phyloP scores from a whole-genome alignment of 306 rosid species.

The Hippophae tibetana region DNA sequence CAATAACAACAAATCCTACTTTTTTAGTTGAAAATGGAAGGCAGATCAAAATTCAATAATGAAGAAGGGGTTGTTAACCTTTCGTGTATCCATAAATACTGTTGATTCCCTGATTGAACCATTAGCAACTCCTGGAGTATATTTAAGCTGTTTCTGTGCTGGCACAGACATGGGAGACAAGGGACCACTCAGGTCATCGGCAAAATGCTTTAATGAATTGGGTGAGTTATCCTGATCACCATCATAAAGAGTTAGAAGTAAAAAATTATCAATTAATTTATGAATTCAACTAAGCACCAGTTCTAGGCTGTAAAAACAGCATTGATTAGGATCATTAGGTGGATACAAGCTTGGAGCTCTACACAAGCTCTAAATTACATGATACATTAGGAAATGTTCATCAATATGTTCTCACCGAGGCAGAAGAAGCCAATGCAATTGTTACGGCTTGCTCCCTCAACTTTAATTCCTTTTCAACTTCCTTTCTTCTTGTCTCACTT shows the following conservation, averaged over 20 bases:
- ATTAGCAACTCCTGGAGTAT: conserved; percentile 81
- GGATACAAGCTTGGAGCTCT: too few species aligned
- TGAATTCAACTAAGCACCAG: too few species aligned
- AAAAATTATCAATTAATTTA: too few species aligned
- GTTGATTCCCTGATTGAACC: conserved; percentile 58
- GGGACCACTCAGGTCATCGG: conserved; percentile 60
- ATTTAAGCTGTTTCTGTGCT: conserved; percentile 77
- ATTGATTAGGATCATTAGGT: too few species aligned
- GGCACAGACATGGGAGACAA: conserved; percentile 71
- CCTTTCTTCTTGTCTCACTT: conserved; percentile 90
- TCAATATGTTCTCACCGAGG: conserved; percentile 46
- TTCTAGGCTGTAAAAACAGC: too few species aligned
- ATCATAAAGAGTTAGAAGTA: conserved; percentile 18
- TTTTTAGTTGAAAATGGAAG: conserved; percentile 20
- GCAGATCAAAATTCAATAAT: conserved; percentile 12
- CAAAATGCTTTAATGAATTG: conserved; percentile 48
- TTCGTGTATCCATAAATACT: conserved; percentile 63
- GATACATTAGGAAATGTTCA: background rate
- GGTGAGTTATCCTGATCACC: conserved; percentile 57
- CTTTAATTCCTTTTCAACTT: conserved; percentile 83
- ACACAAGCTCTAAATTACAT: too few species aligned
- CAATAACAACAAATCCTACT: conserved; percentile 21
- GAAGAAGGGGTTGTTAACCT: conserved; percentile 38
- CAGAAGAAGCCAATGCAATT: conserved; percentile 61
- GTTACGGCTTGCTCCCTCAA: conserved; percentile 76